Evolutionary conservation across 148 eudicot genomes (phyloP).

Genomic region (Mesembryanthemum crystallinum): DNA sequence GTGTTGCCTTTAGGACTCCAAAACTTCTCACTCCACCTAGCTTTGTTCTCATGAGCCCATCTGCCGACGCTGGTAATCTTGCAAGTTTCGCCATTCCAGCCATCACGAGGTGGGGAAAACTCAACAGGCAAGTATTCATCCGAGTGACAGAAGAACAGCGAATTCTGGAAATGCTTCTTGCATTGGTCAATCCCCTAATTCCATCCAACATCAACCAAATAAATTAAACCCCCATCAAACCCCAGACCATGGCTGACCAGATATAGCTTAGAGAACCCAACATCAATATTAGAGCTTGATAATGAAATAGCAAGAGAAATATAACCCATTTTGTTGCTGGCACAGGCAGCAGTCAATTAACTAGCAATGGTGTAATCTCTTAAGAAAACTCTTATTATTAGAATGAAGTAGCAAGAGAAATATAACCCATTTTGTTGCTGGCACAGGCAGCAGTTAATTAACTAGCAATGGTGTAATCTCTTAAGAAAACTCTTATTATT

Average conservation of each 20-base stretch:
- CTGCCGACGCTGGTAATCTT: background rate
- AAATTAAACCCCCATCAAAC: background rate
- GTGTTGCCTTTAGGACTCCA: background rate
- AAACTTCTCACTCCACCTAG: background rate
- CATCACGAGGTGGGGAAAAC: background rate
- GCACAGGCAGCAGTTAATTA: too few species aligned
- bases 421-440: too few species aligned
- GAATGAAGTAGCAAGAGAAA: too few species aligned
- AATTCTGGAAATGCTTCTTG: constrained; percentile 3
- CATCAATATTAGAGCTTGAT: background rate
- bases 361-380: too few species aligned
- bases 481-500: too few species aligned
- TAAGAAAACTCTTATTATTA: too few species aligned
- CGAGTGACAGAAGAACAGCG: background rate
- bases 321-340: too few species aligned
- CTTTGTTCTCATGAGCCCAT: background rate
- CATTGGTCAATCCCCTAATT: constrained; percentile 2
- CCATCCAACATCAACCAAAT: background rate
- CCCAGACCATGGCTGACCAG: too few species aligned
- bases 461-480: too few species aligned
- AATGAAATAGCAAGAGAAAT: too few species aligned
- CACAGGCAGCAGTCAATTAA: too few species aligned
- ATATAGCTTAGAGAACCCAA: background rate
- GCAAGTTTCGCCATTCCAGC: background rate
- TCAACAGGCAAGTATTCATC: background rate